These are phyloP conservation scores for Gossypium bickii DNA, from an alignment of 345 rosid genomes.

Conservation along the genomic window DNA sequence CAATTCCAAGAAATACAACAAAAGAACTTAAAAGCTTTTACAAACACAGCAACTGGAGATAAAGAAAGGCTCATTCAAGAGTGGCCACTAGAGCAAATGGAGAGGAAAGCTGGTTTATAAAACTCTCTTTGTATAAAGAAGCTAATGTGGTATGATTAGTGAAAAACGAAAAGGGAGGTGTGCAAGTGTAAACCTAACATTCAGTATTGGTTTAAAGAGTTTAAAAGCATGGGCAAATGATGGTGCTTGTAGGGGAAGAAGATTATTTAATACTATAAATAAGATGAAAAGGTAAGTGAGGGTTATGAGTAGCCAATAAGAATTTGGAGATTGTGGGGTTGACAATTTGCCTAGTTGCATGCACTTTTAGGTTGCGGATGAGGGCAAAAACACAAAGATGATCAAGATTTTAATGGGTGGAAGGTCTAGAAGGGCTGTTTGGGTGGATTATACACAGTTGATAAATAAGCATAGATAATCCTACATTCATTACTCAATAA, in stretches of 20 bases:
- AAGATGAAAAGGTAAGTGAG: not conserved
- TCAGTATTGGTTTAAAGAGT: not conserved
- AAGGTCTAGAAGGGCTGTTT: not conserved
- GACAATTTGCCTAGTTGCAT: conserved; percentile 26
- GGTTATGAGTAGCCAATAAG: conserved; percentile 3
- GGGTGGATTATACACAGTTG: not conserved
- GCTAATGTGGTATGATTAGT: conserved; percentile 27
- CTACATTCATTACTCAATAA: not conserved
- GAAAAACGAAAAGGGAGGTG: conserved; percentile 13
- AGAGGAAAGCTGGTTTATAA: conserved; percentile 7
- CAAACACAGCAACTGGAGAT: not conserved
- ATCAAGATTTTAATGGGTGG: conserved; percentile 26
- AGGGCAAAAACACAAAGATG: conserved; percentile 11
- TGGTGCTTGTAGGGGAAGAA: conserved; percentile 15
- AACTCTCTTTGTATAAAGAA: conserved; percentile 26
- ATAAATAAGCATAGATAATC: not conserved
- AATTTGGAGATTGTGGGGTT: conserved; percentile 32
- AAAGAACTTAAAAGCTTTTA: not conserved
- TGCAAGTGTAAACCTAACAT: conserved; percentile 4
- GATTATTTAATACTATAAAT: not conserved
- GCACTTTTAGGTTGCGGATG: conserved; percentile 23
- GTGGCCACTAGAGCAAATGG: conserved; percentile 14
- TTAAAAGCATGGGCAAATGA: conserved; percentile 16
- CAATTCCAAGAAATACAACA: conserved; percentile 5
- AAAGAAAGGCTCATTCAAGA: conserved; percentile 10